A percentile compares a stretch with the other conserved stretches of the same genome.
Evolutionary conservation across 371 early-diverging fungal genomes (phyloP).

Genomic region (Basidiobolus meristosporus): DNA sequence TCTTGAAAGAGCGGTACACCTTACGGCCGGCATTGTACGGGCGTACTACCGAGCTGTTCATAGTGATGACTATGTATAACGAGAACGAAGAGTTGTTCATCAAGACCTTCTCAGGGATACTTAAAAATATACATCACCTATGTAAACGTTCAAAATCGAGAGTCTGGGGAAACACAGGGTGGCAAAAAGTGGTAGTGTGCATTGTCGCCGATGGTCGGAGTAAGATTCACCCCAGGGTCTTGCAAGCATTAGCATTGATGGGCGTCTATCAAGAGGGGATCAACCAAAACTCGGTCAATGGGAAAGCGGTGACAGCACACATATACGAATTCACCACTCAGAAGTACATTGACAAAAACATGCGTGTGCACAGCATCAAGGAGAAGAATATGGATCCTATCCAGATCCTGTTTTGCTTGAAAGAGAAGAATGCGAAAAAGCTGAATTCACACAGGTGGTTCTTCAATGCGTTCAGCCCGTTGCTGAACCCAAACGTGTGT

Average conservation of each 20-base stretch:
- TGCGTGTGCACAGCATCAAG: constrained; percentile 19
- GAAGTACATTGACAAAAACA: constrained; percentile 22
- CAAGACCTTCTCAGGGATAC: constrained; percentile 54
- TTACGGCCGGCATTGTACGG: constrained; percentile 19
- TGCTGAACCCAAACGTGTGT: constrained; percentile 52
- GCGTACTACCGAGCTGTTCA: constrained; percentile 34
- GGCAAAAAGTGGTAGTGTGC: constrained; percentile 71
- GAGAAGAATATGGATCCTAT: constrained; percentile 38
- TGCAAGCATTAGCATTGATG: constrained; percentile 35
- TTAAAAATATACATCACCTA: constrained; percentile 59
- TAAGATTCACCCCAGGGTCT: constrained; percentile 31
- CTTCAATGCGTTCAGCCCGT: constrained; percentile 52
- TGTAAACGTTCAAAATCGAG: constrained; percentile 32
- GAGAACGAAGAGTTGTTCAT: constrained; percentile 39
- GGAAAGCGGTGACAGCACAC: constrained; percentile 43
- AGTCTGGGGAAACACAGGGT: constrained; percentile 55
- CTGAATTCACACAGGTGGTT: constrained; percentile 81
- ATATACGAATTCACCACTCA: constrained; percentile 70
- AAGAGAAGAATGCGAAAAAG: constrained; percentile 77
- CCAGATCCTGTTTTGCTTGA: constrained; percentile 63
- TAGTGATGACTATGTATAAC: constrained; percentile 53
- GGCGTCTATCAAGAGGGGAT: constrained; percentile 56
- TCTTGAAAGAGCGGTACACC: constrained; percentile 16
- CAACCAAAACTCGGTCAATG: constrained; percentile 30
- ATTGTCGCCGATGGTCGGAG: constrained; percentile 70